These are phyloP conservation scores for Hypseocharis bilobata DNA, from an alignment of 441 rosid species.

Conservation along the genomic window DNA sequence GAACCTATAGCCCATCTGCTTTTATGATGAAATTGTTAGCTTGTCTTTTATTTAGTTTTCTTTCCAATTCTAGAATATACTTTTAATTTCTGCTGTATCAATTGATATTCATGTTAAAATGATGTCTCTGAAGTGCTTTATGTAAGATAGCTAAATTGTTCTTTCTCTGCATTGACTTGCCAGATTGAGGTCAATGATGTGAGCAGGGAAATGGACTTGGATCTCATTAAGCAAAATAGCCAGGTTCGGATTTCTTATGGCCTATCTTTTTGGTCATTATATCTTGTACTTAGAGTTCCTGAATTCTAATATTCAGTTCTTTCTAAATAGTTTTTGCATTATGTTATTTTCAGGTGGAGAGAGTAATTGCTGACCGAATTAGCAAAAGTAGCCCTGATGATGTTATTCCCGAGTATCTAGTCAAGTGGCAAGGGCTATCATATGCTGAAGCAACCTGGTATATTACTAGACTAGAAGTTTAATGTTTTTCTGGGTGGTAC, in stretches of 20 bases:
- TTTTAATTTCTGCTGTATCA: neutral
- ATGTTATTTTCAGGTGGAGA: constrained; percentile 64
- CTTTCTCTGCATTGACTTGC: constrained; percentile 12
- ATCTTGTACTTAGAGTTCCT: constrained; percentile 4
- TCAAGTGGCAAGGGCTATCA: constrained; percentile 99
- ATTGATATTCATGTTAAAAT: neutral
- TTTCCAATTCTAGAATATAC: neutral
- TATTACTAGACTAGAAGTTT: neutral
- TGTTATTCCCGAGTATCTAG: constrained; percentile 83
- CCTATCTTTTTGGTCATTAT: constrained; percentile 3
- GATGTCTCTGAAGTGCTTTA: neutral
- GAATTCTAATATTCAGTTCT: constrained; percentile 13
- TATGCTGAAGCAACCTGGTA: constrained; percentile 99
- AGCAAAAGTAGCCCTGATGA: constrained; percentile 60
- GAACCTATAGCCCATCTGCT: neutral
- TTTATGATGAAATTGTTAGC: neutral
- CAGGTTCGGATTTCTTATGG: constrained; percentile 46
- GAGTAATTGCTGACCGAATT: constrained; percentile 80
- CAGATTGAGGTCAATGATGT: constrained; percentile 98
- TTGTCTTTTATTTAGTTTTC: neutral
- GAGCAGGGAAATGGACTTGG: constrained; percentile 99
- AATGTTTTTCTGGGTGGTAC: neutral
- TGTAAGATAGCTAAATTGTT: too few relatives aligned
- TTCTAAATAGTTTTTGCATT: constrained; percentile 19
- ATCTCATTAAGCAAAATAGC: constrained; percentile 90